Conservation (phyloP, 1,139 yeast species). For the Neolecta irregularis region DNA sequence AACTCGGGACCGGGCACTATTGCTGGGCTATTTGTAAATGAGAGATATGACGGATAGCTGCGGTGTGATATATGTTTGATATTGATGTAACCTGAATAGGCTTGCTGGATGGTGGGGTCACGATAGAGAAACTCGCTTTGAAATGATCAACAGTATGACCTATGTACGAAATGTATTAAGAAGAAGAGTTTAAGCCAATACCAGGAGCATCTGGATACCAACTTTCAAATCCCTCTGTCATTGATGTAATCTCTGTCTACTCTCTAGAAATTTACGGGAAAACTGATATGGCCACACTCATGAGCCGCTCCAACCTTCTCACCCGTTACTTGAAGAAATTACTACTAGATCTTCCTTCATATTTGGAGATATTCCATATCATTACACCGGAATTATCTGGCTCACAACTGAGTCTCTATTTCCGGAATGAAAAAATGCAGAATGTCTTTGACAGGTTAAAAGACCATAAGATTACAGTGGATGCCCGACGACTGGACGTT, state of each 20-base stretch:
- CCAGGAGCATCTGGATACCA: slow-evolving; percentile 73
- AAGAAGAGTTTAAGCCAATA: slow-evolving; percentile 49
- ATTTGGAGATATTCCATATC: slow-evolving; percentile 50
- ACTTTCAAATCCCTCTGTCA: slow-evolving; percentile 83
- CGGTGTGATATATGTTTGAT: slow-evolving; percentile 19
- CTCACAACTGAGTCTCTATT: slow-evolving; percentile 61
- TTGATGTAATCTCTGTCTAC: slow-evolving; percentile 61
- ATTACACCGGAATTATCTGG: slow-evolving; percentile 59
- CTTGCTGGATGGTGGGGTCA: slow-evolving; percentile 99
- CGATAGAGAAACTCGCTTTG: slow-evolving; percentile 48
- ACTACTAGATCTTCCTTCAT: slow-evolving; percentile 26
- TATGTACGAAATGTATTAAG: neutral
- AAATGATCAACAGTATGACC: slow-evolving; percentile 44
- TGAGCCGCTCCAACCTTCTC: slow-evolving; percentile 41
- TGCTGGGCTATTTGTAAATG: slow-evolving; percentile 68
- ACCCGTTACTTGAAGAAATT: slow-evolving; percentile 42
- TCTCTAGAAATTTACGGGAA: slow-evolving; percentile 46
- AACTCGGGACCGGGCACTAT: slow-evolving; percentile 90
- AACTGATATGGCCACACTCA: slow-evolving; percentile 42
- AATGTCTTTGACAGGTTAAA: slow-evolving; percentile 36
- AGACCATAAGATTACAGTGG: slow-evolving; percentile 53
- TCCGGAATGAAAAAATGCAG: slow-evolving; percentile 50
- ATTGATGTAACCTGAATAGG: slow-evolving; percentile 37
- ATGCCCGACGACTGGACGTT: slow-evolving; percentile 80
- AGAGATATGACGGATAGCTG: slow-evolving; percentile 18